Evolutionary conservation across 495 filamentous ascomycete genomes (phyloP).

Genomic region (Coniosporium apollinis): DNA sequence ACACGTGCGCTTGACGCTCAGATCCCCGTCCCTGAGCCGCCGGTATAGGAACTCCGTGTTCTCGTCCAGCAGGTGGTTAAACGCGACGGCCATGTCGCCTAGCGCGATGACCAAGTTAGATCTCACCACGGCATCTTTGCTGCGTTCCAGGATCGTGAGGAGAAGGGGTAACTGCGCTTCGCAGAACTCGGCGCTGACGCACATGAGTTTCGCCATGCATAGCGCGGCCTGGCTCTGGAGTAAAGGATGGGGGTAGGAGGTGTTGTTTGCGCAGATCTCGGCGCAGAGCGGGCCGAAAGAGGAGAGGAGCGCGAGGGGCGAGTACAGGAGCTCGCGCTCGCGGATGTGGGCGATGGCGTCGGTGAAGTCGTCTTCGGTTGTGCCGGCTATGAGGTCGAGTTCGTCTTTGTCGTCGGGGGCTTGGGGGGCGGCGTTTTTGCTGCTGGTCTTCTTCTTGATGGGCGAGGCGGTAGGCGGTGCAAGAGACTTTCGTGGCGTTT

Average conservation of each 20-base stretch:
- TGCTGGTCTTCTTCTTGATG: slow-evolving; percentile 34
- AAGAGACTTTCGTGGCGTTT: slow-evolving; percentile 9
- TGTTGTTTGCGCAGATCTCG: slow-evolving; percentile 90
- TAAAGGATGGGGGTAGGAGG: slow-evolving; percentile 66
- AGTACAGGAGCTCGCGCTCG: slow-evolving; percentile 85
- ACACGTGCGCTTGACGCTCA: slow-evolving; percentile 88
- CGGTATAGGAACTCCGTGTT: slow-evolving; percentile 97
- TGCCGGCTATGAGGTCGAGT: slow-evolving; percentile 90
- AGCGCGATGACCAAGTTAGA: slow-evolving; percentile 94
- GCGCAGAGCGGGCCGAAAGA: slow-evolving; percentile 81
- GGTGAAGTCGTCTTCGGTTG: slow-evolving; percentile 95
- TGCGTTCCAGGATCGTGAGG: slow-evolving; percentile 94
- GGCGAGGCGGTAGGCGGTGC: slow-evolving; percentile 16
- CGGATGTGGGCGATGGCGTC: slow-evolving; percentile 91
- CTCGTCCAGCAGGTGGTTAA: slow-evolving; percentile 98
- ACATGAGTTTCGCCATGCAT: slow-evolving; percentile 98
- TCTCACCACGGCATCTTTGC: slow-evolving; percentile 71
- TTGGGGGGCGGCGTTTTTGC: slow-evolving; percentile 5
- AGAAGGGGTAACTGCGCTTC: slow-evolving; percentile 83
- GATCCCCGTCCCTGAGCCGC: slow-evolving; percentile 72
- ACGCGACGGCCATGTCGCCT: slow-evolving; percentile 98
- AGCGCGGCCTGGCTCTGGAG: slow-evolving; percentile 86
- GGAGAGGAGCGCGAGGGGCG: slow-evolving; percentile 63
- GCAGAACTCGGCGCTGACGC: slow-evolving; percentile 66
- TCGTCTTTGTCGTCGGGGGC: slow-evolving; percentile 47